Evolutionary conservation across 2,329 filamentous ascomycete species (phyloP).

Genomic region (Microdochium nivale): DNA sequence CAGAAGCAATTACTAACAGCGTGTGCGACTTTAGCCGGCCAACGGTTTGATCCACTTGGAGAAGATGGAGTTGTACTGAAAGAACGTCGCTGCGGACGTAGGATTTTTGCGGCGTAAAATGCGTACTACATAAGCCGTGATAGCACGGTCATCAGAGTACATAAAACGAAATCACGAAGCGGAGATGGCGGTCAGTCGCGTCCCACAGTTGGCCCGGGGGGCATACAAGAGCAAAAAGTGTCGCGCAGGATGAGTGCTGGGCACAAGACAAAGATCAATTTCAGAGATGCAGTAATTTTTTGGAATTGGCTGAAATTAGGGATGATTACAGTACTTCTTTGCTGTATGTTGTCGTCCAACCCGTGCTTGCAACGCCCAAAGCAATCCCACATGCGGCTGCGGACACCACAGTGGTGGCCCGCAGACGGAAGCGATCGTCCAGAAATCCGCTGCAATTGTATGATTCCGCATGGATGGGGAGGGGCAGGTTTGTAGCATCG

Average conservation of each 20-base stretch:
- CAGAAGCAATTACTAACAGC: background rate
- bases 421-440: background rate
- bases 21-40: slow-evolving; percentile 29
- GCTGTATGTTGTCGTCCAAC: background rate
- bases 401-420: background rate
- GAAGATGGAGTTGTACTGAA: slow-evolving; percentile 18
- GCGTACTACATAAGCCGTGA: too few relatives aligned
- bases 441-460: background rate
- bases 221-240: too few relatives aligned
- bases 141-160: too few relatives aligned
- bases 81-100: background rate
- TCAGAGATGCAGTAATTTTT: background rate
- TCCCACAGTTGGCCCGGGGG: too few relatives aligned
- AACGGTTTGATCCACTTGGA: slow-evolving; percentile 47
- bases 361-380: background rate
- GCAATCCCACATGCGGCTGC: background rate
- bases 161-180: too few relatives aligned
- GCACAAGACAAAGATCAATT: too few relatives aligned
- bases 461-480: background rate
- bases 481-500: background rate
- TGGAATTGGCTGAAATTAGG: background rate
- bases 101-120: too few relatives aligned
- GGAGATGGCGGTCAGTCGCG: too few relatives aligned
- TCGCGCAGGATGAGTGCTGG: too few relatives aligned
- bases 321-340: background rate